Evolutionary conservation across 768 basidiomycete genomes (phyloP).

Genomic region (Tylopilus balloui): DNA sequence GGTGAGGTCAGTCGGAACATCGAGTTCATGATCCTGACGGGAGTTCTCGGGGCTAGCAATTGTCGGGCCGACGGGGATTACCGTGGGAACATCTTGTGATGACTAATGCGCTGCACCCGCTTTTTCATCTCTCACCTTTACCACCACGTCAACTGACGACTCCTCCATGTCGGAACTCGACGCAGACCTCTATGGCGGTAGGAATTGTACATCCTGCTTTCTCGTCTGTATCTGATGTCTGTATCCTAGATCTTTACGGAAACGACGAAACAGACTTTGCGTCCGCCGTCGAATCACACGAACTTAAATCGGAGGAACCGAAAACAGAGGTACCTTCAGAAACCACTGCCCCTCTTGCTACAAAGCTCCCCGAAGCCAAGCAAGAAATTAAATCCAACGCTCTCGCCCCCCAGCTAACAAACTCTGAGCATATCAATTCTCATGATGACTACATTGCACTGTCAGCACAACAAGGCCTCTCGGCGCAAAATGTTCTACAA

Average conservation of each 20-base stretch:
- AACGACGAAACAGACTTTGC: slow-evolving; percentile 57
- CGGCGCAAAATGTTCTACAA: slow-evolving; percentile 48
- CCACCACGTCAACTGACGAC: slow-evolving; percentile 24
- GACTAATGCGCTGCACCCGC: slow-evolving; percentile 24
- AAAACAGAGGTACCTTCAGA: slow-evolving; percentile 27
- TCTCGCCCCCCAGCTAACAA: slow-evolving; percentile 5
- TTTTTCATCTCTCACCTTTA: slow-evolving; percentile 35
- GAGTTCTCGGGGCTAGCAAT: background rate
- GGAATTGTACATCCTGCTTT: slow-evolving; percentile 11
- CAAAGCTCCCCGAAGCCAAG: slow-evolving; percentile 18
- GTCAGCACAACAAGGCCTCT: slow-evolving; percentile 23
- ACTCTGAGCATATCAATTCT: slow-evolving; percentile 13
- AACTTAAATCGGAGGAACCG: slow-evolving; percentile 28
- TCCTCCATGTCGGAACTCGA: slow-evolving; percentile 72
- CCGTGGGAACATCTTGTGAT: slow-evolving; percentile 24
- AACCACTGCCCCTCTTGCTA: slow-evolving; percentile 15
- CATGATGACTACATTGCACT: slow-evolving; percentile 14
- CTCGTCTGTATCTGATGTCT: background rate
- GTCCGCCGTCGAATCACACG: slow-evolving; percentile 40
- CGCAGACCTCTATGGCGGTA: slow-evolving; percentile 87
- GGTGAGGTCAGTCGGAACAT: background rate
- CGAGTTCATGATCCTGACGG: slow-evolving; percentile 1
- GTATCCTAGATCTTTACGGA: slow-evolving; percentile 58
- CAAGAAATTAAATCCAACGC: slow-evolving; percentile 15
- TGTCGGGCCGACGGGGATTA: slow-evolving; percentile 16